A percentile compares a stretch with the other conserved stretches of the same genome.
Evolutionary conservation across 1,284 basidiomycete genomes (phyloP).

Genomic region (Singerocomus inundabilis): DNA sequence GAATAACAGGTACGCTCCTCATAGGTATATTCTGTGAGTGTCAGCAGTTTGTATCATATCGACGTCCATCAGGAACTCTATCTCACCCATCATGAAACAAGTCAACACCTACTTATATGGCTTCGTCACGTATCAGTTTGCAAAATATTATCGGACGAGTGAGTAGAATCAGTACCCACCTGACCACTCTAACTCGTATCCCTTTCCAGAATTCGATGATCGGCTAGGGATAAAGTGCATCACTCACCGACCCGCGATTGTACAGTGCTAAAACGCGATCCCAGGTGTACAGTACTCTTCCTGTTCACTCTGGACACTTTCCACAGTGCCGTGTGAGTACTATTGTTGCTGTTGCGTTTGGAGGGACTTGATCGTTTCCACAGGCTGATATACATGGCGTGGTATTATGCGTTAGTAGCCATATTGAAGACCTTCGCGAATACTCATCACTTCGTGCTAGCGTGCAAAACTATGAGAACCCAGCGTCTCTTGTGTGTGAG

Average conservation of each 20-base stretch:
- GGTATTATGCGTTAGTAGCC: too few species aligned
- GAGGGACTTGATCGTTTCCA: neutral
- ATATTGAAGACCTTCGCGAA: neutral
- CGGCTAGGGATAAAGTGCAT: constrained; percentile 21
- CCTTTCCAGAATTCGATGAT: too few species aligned
- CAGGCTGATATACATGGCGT: constrained; percentile 19
- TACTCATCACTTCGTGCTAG: constrained; percentile 1
- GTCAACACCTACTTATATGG: too few species aligned
- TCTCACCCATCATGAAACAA: neutral
- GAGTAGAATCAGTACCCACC: constrained; percentile 14
- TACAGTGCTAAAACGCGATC: neutral
- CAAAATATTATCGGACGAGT: constrained; percentile 43
- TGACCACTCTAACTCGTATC: neutral
- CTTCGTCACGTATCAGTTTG: constrained; percentile 49
- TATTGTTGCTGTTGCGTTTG: neutral
- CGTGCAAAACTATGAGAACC: constrained; percentile 10
- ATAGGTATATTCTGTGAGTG: constrained; percentile 39
- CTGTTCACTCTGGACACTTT: too few species aligned
- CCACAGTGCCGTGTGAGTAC: constrained; percentile 36
- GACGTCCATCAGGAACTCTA: too few species aligned
- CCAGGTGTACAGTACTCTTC: constrained; percentile 37
- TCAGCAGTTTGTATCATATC: neutral
- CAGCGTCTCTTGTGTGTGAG: constrained; percentile 9
- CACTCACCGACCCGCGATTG: neutral
- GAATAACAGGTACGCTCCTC: too few species aligned